phyloP scores from a whole-genome alignment of 768 basidiomycete genomes.

The Leucosporidium scottii region DNA sequence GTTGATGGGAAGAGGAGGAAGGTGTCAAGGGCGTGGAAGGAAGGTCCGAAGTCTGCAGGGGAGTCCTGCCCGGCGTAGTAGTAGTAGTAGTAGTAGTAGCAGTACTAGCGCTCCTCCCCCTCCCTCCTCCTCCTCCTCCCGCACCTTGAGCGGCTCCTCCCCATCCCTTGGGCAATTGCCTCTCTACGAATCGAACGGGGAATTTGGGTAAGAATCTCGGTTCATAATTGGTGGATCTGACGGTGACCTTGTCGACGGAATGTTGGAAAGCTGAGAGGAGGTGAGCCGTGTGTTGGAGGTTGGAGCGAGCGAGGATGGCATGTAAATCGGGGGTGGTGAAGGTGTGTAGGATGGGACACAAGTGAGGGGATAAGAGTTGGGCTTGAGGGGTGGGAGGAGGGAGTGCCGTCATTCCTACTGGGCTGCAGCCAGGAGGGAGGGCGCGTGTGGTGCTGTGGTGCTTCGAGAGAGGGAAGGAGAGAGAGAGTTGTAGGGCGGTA shows the following conservation, averaged over 20 bases:
- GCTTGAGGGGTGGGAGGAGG: neutral
- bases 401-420: too few relatives aligned
- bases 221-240: constrained; percentile 9
- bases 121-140: too few relatives aligned
- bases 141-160: too few relatives aligned
- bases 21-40: neutral
- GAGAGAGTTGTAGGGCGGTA: too few relatives aligned
- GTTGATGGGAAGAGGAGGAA: neutral
- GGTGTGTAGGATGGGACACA: constrained; percentile 1
- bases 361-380: neutral
- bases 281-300: neutral
- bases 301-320: neutral
- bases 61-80: too few relatives aligned
- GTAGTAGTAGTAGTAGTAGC: too few relatives aligned
- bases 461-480: too few relatives aligned
- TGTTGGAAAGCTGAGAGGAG: constrained; percentile 9
- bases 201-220: neutral
- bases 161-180: neutral
- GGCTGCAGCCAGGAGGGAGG: too few relatives aligned
- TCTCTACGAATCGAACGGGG: constrained; percentile 7
- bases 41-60: too few relatives aligned
- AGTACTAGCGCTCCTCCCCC: too few relatives aligned
- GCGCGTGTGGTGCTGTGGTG: too few relatives aligned
- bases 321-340: constrained; percentile 1
- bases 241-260: neutral